A percentile compares a stretch with the other conserved stretches of the same genome.
Conservation (phyloP, 2,329 filamentous ascomycete genomes). For the Metarhizium rileyi region DNA sequence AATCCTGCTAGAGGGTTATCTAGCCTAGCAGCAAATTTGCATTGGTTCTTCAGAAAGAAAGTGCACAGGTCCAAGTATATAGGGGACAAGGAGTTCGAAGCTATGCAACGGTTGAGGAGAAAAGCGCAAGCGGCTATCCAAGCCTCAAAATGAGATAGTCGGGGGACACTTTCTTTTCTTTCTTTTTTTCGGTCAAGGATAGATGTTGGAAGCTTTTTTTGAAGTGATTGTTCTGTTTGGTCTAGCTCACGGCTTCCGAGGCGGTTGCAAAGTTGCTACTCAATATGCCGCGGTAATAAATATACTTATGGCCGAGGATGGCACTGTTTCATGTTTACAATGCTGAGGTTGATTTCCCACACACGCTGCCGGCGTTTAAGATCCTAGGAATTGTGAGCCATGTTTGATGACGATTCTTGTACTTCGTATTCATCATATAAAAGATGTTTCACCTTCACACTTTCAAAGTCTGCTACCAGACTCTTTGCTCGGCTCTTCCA, state of each 20-base stretch:
- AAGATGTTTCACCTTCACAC: neutral
- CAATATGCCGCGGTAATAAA: too few relatives aligned
- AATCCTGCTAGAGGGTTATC: constrained; percentile 51
- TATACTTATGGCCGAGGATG: too few relatives aligned
- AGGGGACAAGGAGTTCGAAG: constrained; percentile 36
- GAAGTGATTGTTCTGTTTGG: neutral
- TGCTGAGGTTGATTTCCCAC: too few relatives aligned
- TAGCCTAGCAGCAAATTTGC: constrained; percentile 62
- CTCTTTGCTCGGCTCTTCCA: neutral
- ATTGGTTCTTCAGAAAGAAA: constrained; percentile 70
- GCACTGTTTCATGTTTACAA: too few relatives aligned
- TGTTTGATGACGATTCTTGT: neutral
- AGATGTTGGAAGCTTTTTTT: neutral
- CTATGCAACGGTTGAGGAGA: constrained; percentile 27
- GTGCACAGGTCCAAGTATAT: constrained; percentile 55
- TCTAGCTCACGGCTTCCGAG: neutral
- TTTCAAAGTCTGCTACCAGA: neutral
- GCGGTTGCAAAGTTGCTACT: too few relatives aligned
- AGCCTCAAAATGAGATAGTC: constrained; percentile 5
- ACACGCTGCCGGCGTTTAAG: too few relatives aligned
- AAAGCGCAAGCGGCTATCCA: constrained; percentile 23
- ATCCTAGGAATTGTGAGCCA: too few relatives aligned
- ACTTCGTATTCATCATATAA: too few relatives aligned
- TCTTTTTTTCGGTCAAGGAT: neutral
- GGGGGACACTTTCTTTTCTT: neutral